phyloP scores from a whole-genome alignment of 768 basidiomycete species.

The Tricholomella constricta region DNA sequence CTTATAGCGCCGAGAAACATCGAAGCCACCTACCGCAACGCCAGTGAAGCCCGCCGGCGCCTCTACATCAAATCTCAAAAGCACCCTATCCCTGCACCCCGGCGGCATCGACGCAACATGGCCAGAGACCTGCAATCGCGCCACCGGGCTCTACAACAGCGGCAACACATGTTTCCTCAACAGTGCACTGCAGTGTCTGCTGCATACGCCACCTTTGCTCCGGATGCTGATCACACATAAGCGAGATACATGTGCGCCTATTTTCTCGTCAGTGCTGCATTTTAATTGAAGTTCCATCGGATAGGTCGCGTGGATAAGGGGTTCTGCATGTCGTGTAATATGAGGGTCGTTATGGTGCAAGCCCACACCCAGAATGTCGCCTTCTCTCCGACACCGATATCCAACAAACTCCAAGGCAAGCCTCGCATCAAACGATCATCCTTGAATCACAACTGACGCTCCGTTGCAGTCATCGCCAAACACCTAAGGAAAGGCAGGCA shows the following conservation, averaged over 20 bases:
- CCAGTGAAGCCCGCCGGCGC: conserved; percentile 22
- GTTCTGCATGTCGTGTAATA: conserved; percentile 82
- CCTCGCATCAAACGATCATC: conserved; percentile 12
- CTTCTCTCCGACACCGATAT: conserved; percentile 68
- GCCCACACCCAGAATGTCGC: conserved; percentile 49
- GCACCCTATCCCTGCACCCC: conserved; percentile 43
- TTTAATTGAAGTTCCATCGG: not conserved
- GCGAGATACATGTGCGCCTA: conserved; percentile 60
- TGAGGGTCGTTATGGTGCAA: conserved; percentile 57
- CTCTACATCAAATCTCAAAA: conserved; percentile 29
- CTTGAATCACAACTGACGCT: conserved; percentile 4
- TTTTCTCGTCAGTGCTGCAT: not conserved
- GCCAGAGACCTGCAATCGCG: conserved; percentile 52
- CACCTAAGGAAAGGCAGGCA: conserved; percentile 90
- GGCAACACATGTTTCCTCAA: conserved; percentile 98
- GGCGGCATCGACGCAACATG: conserved; percentile 63
- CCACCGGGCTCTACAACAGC: conserved; percentile 74
- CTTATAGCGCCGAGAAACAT: conserved; percentile 19
- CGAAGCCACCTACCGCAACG: conserved; percentile 15
- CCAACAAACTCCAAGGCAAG: conserved; percentile 70
- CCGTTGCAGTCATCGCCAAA: conserved; percentile 76
- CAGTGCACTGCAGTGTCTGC: conserved; percentile 87
- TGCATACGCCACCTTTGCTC: conserved; percentile 90
- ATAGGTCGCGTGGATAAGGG: conserved; percentile 45
- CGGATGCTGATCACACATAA: conserved; percentile 55